Conservation (phyloP, 2,329 filamentous ascomycete species). For the Cryphonectria radicalis region DNA sequence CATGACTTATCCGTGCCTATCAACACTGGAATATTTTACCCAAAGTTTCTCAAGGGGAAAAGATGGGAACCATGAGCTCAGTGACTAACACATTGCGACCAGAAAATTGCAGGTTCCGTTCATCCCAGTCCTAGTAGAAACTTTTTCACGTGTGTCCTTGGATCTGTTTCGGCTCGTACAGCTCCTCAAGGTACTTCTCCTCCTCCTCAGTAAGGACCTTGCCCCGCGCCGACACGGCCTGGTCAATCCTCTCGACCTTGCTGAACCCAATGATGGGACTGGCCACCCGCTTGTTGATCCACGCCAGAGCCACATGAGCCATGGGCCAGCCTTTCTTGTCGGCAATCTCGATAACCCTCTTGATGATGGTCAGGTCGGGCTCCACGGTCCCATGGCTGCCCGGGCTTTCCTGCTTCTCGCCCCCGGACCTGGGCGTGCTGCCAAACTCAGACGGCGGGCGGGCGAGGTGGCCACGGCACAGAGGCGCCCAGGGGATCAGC, state of each 20-base stretch:
- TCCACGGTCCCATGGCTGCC: slow-evolving; percentile 40
- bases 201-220: slow-evolving; percentile 62
- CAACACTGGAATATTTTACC: not conserved
- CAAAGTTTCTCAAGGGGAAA: not conserved
- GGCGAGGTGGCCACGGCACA: slow-evolving; percentile 44
- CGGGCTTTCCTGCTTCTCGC: slow-evolving; percentile 39
- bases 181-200: slow-evolving; percentile 63
- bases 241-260: slow-evolving; percentile 62
- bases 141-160: slow-evolving; percentile 38
- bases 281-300: slow-evolving; percentile 58
- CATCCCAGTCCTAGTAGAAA: not conserved
- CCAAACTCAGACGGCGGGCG: slow-evolving; percentile 38
- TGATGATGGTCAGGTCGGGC: slow-evolving; percentile 40
- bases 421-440: slow-evolving; percentile 37
- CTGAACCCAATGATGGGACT: slow-evolving; percentile 67
- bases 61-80: not conserved
- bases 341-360: slow-evolving; percentile 36
- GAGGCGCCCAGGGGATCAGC: slow-evolving; percentile 46
- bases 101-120: not conserved
- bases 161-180: slow-evolving; percentile 59
- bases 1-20: not conserved
- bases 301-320: slow-evolving; percentile 67
- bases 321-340: slow-evolving; percentile 51
- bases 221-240: slow-evolving; percentile 54
- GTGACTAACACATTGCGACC: not conserved